Percentiles rank a stretch among this genome's conserved stretches.
These are phyloP conservation scores for Boeremia exigua DNA, from an alignment of 2,329 filamentous ascomycete species.

Conservation along the genomic window DNA sequence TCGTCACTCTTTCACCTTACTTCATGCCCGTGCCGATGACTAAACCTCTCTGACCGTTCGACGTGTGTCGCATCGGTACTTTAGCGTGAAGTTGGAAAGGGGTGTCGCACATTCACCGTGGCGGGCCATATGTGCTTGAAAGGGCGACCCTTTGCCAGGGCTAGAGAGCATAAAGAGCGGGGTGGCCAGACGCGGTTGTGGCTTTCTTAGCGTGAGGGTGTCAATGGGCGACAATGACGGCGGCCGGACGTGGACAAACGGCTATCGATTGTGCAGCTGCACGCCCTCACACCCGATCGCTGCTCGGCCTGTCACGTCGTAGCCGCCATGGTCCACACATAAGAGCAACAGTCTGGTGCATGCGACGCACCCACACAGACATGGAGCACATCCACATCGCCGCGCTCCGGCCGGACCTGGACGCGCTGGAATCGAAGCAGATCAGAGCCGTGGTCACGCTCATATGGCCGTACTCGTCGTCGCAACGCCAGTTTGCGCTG, in stretches of 20 bases:
- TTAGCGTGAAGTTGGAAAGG: too few relatives aligned
- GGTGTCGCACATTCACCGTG: too few relatives aligned
- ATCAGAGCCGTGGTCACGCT: constrained; percentile 80
- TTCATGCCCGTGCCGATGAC: not conserved
- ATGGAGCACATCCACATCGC: constrained; percentile 44
- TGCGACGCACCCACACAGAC: constrained; percentile 6
- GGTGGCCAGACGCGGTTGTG: not conserved
- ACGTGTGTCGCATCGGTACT: too few relatives aligned
- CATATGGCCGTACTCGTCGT: constrained; percentile 88
- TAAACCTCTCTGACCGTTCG: too few relatives aligned
- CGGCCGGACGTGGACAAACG: not conserved
- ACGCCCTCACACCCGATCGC: not conserved
- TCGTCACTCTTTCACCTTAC: constrained; percentile 3
- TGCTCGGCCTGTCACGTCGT: not conserved
- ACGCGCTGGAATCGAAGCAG: constrained; percentile 38
- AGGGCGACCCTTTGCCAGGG: not conserved
- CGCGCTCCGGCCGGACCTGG: constrained; percentile 40
- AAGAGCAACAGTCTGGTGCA: not conserved
- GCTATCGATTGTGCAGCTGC: not conserved
- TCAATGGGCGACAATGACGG: constrained; percentile 7
- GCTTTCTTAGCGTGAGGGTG: constrained; percentile 1
- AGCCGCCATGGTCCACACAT: constrained; percentile 7
- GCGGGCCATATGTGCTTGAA: too few relatives aligned
- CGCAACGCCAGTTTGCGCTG: constrained; percentile 75
- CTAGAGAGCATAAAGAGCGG: not conserved